phyloP scores from a whole-genome alignment of 2,329 filamentous ascomycete genomes.

The Clarireedia monteithiana region DNA sequence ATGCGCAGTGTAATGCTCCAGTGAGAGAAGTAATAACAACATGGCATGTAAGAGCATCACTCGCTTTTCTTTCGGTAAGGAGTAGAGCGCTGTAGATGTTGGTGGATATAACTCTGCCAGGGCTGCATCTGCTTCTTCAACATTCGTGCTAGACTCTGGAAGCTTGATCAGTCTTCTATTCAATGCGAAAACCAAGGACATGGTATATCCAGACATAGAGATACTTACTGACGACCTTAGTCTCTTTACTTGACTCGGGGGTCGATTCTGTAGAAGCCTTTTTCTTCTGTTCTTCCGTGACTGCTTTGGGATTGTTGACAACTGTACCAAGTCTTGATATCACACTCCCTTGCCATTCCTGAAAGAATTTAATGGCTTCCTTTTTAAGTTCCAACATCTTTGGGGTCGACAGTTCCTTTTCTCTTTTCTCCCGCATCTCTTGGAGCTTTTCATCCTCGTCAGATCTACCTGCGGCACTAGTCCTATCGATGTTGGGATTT shows the following conservation, averaged over 20 bases:
- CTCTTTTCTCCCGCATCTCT: constrained; percentile 30
- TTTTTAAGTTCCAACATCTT: constrained; percentile 59
- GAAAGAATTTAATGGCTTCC: constrained; percentile 62
- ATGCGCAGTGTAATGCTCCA: constrained; percentile 70
- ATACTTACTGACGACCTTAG: constrained; percentile 25
- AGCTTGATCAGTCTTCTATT: neutral
- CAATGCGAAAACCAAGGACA: neutral
- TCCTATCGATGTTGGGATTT: constrained; percentile 30
- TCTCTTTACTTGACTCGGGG: constrained; percentile 13
- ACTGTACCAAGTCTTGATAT: constrained; percentile 63
- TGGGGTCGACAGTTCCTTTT: constrained; percentile 41
- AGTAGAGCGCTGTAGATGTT: constrained; percentile 51
- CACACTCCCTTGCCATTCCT: constrained; percentile 70
- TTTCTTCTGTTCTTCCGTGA: constrained; percentile 24
- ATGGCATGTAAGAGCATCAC: constrained; percentile 64
- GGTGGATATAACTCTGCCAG: constrained; percentile 48
- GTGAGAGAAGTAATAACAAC: constrained; percentile 63
- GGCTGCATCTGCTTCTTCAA: constrained; percentile 41
- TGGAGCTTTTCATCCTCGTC: constrained; percentile 27
- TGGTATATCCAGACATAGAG: neutral
- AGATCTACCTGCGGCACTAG: constrained; percentile 24
- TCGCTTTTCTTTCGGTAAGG: constrained; percentile 52
- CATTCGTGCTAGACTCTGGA: constrained; percentile 31
- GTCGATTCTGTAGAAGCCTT: constrained; percentile 26
- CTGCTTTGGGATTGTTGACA: constrained; percentile 46